Evolutionary conservation across 441 rosid genomes (phyloP), one percentile per base, ranked within the genome.

Genomic region (Populus tomentosa): DNA sequence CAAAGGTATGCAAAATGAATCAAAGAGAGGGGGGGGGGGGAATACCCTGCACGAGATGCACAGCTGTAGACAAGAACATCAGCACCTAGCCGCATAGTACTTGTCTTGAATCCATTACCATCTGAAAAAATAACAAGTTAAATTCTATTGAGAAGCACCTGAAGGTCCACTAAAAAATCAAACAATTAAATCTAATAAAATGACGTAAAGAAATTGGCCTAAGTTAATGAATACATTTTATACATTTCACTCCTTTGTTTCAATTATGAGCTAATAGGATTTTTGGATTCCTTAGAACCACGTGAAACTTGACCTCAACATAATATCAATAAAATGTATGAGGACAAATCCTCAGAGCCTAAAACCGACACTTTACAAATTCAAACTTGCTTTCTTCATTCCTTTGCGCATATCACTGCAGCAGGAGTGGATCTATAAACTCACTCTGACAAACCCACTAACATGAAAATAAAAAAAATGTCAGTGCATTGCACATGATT

Each of bases 21-120:
- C 56, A 83, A 38, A 69, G 10, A 28, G 38, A 26, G 36, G 23
- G 50, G 67, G 56, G 65, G 32, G 42, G 8, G 21, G 28, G 14
- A 82, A 80, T 92, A 95, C 97, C 97, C 83, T 75, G 70, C 88
- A 73, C 69, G 87, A 81, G 81, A 85, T 72, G 92, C 80, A 68
- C 97, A 90, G 77, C 89, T 90, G 42, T 92, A 92, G 81, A 94
- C 97, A 38, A 95, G 87, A 35, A 81, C 98, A 85, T 95, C 99
- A 79, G 99, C 98, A 77, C 99, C 99, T 68, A 95, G 87, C 71
- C 98, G 82, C 97, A 95, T 95, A 76, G 99, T 94, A 82, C 99
- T 96, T 71, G 99, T 96, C 95, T 96, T 96, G 85, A 96, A 96
- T 70, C 99, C 99, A 89, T 94, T 95, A 72, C 99, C 99, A 92